Evolutionary conservation across 148 eudicot species (phyloP).

Genomic region (Beta vulgaris): DNA sequence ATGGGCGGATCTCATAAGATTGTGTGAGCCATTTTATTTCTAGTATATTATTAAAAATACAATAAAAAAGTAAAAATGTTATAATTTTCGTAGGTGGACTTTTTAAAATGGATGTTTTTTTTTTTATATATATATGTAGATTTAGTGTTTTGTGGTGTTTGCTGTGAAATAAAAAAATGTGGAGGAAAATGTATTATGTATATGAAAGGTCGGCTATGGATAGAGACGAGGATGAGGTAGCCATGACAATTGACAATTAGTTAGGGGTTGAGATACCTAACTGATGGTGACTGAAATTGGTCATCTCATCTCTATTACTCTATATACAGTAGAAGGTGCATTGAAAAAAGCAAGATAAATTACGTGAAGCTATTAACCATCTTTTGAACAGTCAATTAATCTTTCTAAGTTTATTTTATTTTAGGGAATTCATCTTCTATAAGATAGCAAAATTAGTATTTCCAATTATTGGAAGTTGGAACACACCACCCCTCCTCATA

Average conservation of each 20-base stretch:
- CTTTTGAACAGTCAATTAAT: constrained; percentile 15
- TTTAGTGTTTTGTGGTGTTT: not conserved
- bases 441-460: not conserved
- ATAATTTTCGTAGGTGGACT: not conserved
- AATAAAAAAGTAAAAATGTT: no score
- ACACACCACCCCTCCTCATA: not conserved
- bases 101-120: not conserved
- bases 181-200: constrained; percentile 12
- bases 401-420: not conserved
- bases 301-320: constrained; percentile 16
- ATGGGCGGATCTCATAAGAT: no score
- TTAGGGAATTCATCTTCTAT: not conserved
- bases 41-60: no score
- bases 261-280: constrained; percentile 36
- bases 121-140: no score
- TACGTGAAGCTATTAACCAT: constrained; percentile 18
- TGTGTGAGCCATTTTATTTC: no score
- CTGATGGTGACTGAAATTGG: constrained; percentile 32
- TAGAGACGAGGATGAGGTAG: constrained; percentile 28
- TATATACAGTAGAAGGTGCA: constrained; percentile 16
- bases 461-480: not conserved
- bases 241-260: constrained; percentile 29
- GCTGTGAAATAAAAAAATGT: not conserved
- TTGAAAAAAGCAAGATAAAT: constrained; percentile 16
- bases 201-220: constrained; percentile 35